A percentile compares a stretch with the other conserved stretches of the same genome.
phyloP scores from a whole-genome alignment of 306 rosid genomes.

The Clitoria ternatea region DNA sequence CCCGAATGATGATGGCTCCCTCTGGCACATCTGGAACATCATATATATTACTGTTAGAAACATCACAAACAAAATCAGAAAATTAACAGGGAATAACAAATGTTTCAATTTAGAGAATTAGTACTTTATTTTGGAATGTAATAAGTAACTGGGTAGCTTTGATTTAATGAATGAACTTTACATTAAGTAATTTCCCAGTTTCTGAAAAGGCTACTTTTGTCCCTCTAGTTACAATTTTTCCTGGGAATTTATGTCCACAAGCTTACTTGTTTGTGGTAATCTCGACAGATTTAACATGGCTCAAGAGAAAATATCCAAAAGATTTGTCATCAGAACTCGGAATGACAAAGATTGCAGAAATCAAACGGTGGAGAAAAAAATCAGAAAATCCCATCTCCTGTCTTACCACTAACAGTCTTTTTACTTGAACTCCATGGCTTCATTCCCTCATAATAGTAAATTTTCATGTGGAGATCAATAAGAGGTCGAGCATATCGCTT shows the following conservation, averaged over 20 bases:
- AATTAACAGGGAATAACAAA: neutral
- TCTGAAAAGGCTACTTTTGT: neutral
- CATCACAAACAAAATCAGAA: neutral
- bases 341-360: conserved; percentile 9
- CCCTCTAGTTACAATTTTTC: neutral
- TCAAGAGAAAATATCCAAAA: neutral
- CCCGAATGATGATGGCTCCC: conserved; percentile 85
- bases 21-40: conserved; percentile 89
- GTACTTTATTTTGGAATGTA: too few relatives aligned
- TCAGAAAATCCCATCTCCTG: neutral
- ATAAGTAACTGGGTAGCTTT: too few relatives aligned
- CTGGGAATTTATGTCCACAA: neutral
- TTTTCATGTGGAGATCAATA: conserved; percentile 95
- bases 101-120: too few relatives aligned
- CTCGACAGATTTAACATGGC: neutral
- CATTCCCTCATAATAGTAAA: conserved; percentile 87
- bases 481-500: conserved; percentile 98
- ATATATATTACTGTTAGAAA: conserved; percentile 15
- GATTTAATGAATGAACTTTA: too few relatives aligned
- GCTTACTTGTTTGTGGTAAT: neutral
- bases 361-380: neutral
- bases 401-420: conserved; percentile 81
- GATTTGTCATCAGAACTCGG: neutral
- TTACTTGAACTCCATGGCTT: conserved; percentile 71
- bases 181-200: neutral